Conservation (phyloP, 2,329 filamentous ascomycete species). For the Aureobasidium vineae region DNA sequence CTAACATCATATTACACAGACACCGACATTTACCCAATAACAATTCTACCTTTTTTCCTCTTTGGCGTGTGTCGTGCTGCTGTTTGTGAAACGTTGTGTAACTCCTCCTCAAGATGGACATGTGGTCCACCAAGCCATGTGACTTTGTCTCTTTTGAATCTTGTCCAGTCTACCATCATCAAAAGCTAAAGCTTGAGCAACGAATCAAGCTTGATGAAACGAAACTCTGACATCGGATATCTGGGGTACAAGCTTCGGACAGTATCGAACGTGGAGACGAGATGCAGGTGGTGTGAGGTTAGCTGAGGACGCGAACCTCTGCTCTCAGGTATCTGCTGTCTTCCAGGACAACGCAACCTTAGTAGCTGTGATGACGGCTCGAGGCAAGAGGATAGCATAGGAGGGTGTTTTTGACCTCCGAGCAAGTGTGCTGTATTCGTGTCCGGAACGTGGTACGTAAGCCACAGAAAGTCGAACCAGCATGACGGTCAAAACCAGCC, state of each 20-base stretch:
- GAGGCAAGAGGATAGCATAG: neutral
- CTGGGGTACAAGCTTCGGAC: conserved; percentile 5
- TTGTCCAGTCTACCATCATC: neutral
- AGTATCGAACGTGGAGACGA: neutral
- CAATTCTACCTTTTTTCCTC: conserved; percentile 17
- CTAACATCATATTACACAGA: conserved; percentile 2
- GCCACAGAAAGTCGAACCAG: too few relatives aligned
- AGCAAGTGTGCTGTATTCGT: neutral
- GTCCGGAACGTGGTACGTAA: neutral
- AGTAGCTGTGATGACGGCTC: neutral
- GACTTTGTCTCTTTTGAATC: neutral
- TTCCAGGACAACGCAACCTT: neutral
- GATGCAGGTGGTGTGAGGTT: neutral
- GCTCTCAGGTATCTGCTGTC: neutral
- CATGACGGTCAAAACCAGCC: neutral
- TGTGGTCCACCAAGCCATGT: conserved; percentile 6
- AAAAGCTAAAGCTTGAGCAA: neutral
- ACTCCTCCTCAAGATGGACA: neutral
- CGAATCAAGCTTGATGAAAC: neutral
- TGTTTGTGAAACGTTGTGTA: neutral
- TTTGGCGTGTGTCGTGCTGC: neutral
- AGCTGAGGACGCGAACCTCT: neutral
- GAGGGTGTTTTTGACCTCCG: neutral
- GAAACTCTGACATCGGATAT: neutral
- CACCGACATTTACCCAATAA: conserved; percentile 1